Evolutionary conservation across 208 protist species (phyloP), one percentile per base, ranked within the genome.

Genomic region (Crithidia thermophila): DNA sequence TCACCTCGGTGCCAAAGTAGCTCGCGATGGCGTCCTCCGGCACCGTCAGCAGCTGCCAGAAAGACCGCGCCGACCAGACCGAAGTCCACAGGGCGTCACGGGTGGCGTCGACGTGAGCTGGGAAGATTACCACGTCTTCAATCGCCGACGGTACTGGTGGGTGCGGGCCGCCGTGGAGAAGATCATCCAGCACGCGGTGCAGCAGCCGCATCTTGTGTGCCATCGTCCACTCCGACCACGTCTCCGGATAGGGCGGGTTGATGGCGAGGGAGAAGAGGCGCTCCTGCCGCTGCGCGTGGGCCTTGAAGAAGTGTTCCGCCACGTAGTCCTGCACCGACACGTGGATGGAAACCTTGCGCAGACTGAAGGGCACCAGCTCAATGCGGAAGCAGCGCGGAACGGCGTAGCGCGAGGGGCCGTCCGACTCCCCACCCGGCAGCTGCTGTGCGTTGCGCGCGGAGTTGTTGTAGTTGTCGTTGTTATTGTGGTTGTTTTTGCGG

Each of bases 1-100:
- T 79, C 43, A 77, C 72, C 46, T 87, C 77, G 21, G 72, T 68
- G 20, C 84, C 84, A 56, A 91, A 90, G 74, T 94, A 94, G 16
- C 33, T 36, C 3, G 63, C 61, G 47, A 81, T 65, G 46, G 58
- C 64, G 33, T 63, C 64, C 56, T 81, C 69, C 21, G 46, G 23
- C 10, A 77, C 37, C 40, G 55, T 43, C 55, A 68, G 45, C 34
- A 58, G 57, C 37, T 39, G 43, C 47, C 10, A 33, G 45, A 65
- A 46, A 20, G 61, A 66, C 55, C 49, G 62, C 6, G 28, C 34
- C 4, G 36, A 21, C 60, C 45, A 68, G 2, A 57, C 69, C 3
- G 61, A 60, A 37, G 33, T 16, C 61, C 62, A 76, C 25, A 76
- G 61, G 20, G 53, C 60, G 33, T 82, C 73, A n/a, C 81, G 81